Evolutionary conservation across 306 rosid species (phyloP), one percentile per base, ranked within the genome.

Genomic region (Casuarina glauca): DNA sequence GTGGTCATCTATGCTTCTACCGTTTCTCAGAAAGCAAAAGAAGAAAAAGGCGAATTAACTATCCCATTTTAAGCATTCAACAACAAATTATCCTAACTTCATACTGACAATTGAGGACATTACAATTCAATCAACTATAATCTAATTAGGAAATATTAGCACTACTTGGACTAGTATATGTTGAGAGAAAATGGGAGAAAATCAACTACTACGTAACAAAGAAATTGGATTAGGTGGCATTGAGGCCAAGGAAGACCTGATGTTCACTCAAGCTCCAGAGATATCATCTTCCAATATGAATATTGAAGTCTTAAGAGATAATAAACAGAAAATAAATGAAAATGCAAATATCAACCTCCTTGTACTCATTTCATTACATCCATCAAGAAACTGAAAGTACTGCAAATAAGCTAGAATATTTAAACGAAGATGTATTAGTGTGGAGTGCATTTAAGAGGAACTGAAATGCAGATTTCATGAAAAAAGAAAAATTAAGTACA

Each of bases 391-490:
- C 20, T 15, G 64, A 52, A 2, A 17, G 11, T 26, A 49, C 20
- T 35, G 36, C 38, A n/a, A 6, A 44, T 41, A 64, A 49, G 11
- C 7, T 17, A 45, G 54, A 9, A 49, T 75, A 49, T 62, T 44
- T 60, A 74, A 15, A 39, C 20, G 9, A 39, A 42, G 67, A 36
- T 1, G 3, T 13, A 8, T 36, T 45, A 3, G 60, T 75, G 81
- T 39, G n/a, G 38, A 0, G 38, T 52, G 32, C 32, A 26, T 26
- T 62, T 41, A 54, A 54, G 68, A 43, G 35, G 79, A 9, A 61
- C 53, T 20, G 41, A 82, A 82, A 73, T 48, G 44, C 62, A 79
- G 75, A 75, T 35, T 42, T 61, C 49, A 70, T 1, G 39, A n/a
- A 63, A 49, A 63, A 3, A n/a, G 46, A 64, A 73, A n/a, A 74